These are phyloP conservation scores for Fibroporia radiculosa DNA, from an alignment of 768 basidiomycete genomes.

Conservation along the genomic window DNA sequence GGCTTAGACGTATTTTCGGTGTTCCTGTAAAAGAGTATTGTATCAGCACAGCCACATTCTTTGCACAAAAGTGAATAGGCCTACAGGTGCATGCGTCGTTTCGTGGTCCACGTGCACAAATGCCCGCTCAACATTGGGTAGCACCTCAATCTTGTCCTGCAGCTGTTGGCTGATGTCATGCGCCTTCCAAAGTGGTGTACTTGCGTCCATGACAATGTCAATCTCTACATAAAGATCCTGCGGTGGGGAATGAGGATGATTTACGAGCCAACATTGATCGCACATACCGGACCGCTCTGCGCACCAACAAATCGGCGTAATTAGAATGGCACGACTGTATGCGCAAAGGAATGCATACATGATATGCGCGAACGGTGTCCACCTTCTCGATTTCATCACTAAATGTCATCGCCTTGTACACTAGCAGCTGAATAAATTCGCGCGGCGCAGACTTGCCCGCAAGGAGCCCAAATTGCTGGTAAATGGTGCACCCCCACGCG, in stretches of 20 bases:
- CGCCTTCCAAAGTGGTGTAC: conserved; percentile 83
- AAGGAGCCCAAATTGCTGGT: conserved; percentile 74
- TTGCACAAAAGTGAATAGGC: conserved; percentile 13
- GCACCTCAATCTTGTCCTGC: conserved; percentile 82
- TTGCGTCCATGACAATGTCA: conserved; percentile 87
- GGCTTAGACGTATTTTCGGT: conserved; percentile 29
- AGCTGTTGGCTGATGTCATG: conserved; percentile 80
- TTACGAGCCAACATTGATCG: neutral
- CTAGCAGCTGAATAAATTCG: conserved; percentile 84
- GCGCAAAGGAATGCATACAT: conserved; percentile 41
- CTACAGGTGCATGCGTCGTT: conserved; percentile 67
- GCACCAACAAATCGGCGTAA: neutral
- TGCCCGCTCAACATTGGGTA: conserved; percentile 87
- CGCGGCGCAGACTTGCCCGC: conserved; percentile 90
- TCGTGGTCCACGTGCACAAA: conserved; percentile 97
- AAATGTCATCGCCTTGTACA: conserved; percentile 90
- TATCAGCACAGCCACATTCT: conserved; percentile 1
- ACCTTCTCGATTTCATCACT: conserved; percentile 78
- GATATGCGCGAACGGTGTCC: conserved; percentile 91
- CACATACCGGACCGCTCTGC: conserved; percentile 66
- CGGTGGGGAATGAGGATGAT: neutral
- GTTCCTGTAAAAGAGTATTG: conserved; percentile 30
- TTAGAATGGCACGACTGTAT: neutral
- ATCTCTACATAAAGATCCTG: conserved; percentile 92
- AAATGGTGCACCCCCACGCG: conserved; percentile 71